These are phyloP conservation scores for Phaeosphaeriaceae sp. DNA, from an alignment of 2,329 filamentous ascomycete genomes.

Conservation along the genomic window DNA sequence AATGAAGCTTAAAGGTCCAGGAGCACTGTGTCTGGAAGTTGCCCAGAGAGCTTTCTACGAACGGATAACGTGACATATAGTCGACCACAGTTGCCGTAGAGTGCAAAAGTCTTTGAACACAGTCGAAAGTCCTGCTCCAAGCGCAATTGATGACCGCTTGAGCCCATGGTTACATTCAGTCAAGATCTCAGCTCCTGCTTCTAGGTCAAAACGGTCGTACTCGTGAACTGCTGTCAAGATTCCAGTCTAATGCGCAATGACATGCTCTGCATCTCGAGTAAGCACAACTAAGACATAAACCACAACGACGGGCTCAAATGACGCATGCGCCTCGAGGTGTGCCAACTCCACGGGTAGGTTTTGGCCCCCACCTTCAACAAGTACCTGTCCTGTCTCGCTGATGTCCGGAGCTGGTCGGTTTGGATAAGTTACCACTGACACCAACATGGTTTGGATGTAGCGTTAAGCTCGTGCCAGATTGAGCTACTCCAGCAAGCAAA, in stretches of 20 bases:
- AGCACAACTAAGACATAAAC: neutral
- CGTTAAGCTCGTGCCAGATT: neutral
- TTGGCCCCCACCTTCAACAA: neutral
- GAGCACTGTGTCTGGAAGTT: no score
- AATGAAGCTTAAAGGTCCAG: no score
- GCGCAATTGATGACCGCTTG: neutral
- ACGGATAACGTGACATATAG: no score
- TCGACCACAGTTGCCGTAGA: no score
- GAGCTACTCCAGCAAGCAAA: neutral
- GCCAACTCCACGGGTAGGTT: neutral
- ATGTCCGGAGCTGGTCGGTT: neutral
- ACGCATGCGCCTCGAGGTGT: neutral
- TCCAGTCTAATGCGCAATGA: neutral
- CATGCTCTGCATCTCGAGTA: neutral
- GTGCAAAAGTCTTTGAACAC: no score
- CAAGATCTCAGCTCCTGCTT: neutral
- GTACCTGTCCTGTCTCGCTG: neutral
- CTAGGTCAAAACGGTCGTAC: neutral
- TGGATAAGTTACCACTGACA: neutral
- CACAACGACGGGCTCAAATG: neutral
- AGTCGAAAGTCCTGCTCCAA: neutral
- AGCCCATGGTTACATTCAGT: neutral
- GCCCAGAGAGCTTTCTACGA: no score
- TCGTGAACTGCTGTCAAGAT: neutral
- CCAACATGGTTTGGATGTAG: neutral